A percentile compares a stretch with the other conserved stretches of the same genome.
phyloP scores from a whole-genome alignment of 2,329 filamentous ascomycete species.

The Penicillium sp. region DNA sequence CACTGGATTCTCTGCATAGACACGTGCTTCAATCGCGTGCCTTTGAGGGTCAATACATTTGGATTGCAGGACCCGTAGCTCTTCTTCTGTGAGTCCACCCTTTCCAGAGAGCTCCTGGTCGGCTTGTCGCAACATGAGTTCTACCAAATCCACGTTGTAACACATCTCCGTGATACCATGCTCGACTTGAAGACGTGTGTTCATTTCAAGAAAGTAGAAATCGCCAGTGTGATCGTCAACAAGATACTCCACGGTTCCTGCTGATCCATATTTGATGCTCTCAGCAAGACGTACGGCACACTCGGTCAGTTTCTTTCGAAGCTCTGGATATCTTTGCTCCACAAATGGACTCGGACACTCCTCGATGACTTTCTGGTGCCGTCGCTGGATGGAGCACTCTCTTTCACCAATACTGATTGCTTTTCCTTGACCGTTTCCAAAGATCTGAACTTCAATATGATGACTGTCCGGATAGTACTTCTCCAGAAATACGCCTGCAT shows the following conservation, averaged over 20 bases:
- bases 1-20: slow-evolving; percentile 61
- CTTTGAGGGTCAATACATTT: slow-evolving; percentile 28
- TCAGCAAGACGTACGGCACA: slow-evolving; percentile 68
- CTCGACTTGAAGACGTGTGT: slow-evolving; percentile 59
- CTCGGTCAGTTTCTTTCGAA: slow-evolving; percentile 62
- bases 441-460: slow-evolving; percentile 89
- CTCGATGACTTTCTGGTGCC: slow-evolving; percentile 89
- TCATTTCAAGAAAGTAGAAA: slow-evolving; percentile 70
- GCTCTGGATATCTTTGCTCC: slow-evolving; percentile 51
- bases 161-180: slow-evolving; percentile 60
- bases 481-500: slow-evolving; percentile 82
- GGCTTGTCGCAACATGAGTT: slow-evolving; percentile 58
- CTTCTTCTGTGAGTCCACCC: background rate
- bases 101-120: slow-evolving; percentile 35
- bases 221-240: slow-evolving; percentile 78
- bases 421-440: slow-evolving; percentile 77
- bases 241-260: slow-evolving; percentile 88
- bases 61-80: background rate
- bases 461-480: slow-evolving; percentile 75
- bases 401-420: slow-evolving; percentile 83
- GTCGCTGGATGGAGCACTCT: slow-evolving; percentile 82
- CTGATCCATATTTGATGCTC: slow-evolving; percentile 70
- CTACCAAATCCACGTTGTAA: slow-evolving; percentile 55
- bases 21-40: slow-evolving; percentile 54
- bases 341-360: slow-evolving; percentile 79